Conservation (phyloP, 106 monocot species). For the Narthecium ossifragum region DNA sequence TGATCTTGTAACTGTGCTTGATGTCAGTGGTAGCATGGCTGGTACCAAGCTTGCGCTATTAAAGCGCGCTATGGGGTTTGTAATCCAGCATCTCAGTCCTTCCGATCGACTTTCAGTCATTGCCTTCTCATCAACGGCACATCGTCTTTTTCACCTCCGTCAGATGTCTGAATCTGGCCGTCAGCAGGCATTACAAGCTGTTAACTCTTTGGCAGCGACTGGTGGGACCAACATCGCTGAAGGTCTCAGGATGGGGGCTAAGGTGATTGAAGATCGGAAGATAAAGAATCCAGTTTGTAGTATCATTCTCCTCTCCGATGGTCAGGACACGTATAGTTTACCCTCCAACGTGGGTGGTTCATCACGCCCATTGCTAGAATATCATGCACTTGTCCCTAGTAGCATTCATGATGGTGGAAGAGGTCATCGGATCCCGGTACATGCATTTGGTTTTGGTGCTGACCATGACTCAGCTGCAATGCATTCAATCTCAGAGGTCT, state of each 20-base stretch:
- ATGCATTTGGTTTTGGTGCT: constrained; percentile 82
- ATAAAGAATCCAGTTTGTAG: constrained; percentile 73
- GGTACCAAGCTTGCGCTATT: constrained; percentile 86
- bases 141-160: constrained; percentile 65
- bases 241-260: constrained; percentile 59
- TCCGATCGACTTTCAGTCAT: constrained; percentile 75
- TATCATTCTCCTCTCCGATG: constrained; percentile 90
- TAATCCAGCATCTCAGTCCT: constrained; percentile 79
- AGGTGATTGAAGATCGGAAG: constrained; percentile 68
- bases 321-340: constrained; percentile 75
- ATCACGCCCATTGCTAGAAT: constrained; percentile 13
- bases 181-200: constrained; percentile 69
- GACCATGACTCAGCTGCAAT: constrained; percentile 72
- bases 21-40: constrained; percentile 91
- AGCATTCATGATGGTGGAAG: no score
- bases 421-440: constrained; percentile 51
- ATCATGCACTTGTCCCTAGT: constrained; percentile 39
- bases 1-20: constrained; percentile 86
- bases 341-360: constrained; percentile 10
- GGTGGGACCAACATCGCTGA: constrained; percentile 92
- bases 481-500: constrained; percentile 76
- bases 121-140: constrained; percentile 78
- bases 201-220: constrained; percentile 50
- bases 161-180: constrained; percentile 69
- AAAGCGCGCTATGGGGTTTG: constrained; percentile 90